Evolutionary conservation across 2,329 filamentous ascomycete species (phyloP).

Genomic region (Talaromyces albobiverticillius): DNA sequence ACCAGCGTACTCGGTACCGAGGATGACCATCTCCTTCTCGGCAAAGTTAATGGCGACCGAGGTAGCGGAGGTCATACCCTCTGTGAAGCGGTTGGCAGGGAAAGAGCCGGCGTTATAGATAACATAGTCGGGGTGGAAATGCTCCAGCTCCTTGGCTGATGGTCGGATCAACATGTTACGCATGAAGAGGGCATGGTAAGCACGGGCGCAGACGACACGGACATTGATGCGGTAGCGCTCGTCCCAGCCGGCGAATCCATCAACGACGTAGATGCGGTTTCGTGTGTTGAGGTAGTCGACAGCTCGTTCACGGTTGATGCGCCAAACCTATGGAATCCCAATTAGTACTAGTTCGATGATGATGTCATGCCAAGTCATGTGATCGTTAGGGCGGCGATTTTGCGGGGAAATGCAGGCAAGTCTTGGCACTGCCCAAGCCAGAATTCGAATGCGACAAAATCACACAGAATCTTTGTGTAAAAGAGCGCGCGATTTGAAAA

Average conservation of each 20-base stretch:
- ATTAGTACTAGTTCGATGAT: constrained; percentile 19
- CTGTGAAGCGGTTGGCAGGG: constrained; percentile 96
- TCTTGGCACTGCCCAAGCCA: no score
- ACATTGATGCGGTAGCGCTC: constrained; percentile 97
- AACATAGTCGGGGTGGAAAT: constrained; percentile 98
- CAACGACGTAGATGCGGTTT: constrained; percentile 97
- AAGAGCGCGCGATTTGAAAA: neutral
- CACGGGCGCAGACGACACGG: constrained; percentile 95
- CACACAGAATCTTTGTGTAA: no score
- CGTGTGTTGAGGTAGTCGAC: constrained; percentile 99
- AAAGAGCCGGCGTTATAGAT: constrained; percentile 99
- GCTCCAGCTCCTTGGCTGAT: constrained; percentile 82
- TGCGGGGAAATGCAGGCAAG: constrained; percentile 17
- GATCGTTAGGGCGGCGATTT: constrained; percentile 1
- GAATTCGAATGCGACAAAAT: no score
- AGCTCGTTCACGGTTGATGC: constrained; percentile 98
- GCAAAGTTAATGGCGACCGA: constrained; percentile 99
- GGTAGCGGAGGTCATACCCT: constrained; percentile 97
- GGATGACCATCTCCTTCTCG: constrained; percentile 99
- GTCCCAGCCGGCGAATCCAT: constrained; percentile 97
- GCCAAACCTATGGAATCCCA: constrained; percentile 72
- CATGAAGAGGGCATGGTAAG: constrained; percentile 99
- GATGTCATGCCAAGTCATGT: constrained; percentile 31
- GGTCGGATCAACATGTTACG: constrained; percentile 99
- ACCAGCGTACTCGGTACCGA: constrained; percentile 97